Percentiles rank a stretch among this genome's conserved stretches.
These are phyloP conservation scores for Aspergillus ruber DNA, from an alignment of 2,329 filamentous ascomycete genomes.

Conservation along the genomic window DNA sequence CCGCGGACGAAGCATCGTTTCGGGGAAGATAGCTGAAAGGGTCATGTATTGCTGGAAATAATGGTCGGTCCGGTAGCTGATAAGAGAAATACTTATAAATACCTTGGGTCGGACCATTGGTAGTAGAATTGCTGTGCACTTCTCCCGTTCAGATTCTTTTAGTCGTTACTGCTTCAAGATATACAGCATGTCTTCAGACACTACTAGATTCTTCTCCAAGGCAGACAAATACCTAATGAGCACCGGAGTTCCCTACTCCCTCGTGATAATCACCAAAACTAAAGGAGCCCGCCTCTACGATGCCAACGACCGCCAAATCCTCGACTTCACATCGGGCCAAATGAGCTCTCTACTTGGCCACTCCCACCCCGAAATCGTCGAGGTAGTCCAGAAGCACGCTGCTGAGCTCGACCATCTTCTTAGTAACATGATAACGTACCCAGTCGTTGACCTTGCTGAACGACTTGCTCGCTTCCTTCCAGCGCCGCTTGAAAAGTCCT, in stretches of 20 bases:
- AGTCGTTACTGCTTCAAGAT: too few species aligned
- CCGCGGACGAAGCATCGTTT: too few species aligned
- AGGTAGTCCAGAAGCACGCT: conserved; percentile 46
- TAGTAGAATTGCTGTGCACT: too few species aligned
- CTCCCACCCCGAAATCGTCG: conserved; percentile 52
- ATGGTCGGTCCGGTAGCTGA: too few species aligned
- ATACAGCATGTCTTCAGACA: conserved; percentile 7
- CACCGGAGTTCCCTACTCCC: conserved; percentile 36
- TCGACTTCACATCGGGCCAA: conserved; percentile 57
- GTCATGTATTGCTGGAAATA: too few species aligned
- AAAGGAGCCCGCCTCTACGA: conserved; percentile 44
- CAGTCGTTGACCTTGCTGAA: conserved; percentile 51
- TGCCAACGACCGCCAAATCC: conserved; percentile 37
- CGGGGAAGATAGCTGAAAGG: too few species aligned
- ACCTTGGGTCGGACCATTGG: too few species aligned
- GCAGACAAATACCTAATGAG: conserved; percentile 38
- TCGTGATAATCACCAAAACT: conserved; percentile 41
- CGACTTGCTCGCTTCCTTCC: conserved; percentile 47
- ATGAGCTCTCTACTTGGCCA: conserved; percentile 57
- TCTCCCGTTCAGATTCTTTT: too few species aligned
- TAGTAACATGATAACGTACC: conserved; percentile 53
- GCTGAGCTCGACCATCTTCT: conserved; percentile 53
- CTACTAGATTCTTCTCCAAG: conserved; percentile 24
- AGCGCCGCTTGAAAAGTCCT: conserved; percentile 44
- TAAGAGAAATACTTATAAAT: too few species aligned